A percentile compares a stretch with the other conserved stretches of the same genome.
phyloP scores from a whole-genome alignment of 306 rosid genomes.

The Inga laurina region DNA sequence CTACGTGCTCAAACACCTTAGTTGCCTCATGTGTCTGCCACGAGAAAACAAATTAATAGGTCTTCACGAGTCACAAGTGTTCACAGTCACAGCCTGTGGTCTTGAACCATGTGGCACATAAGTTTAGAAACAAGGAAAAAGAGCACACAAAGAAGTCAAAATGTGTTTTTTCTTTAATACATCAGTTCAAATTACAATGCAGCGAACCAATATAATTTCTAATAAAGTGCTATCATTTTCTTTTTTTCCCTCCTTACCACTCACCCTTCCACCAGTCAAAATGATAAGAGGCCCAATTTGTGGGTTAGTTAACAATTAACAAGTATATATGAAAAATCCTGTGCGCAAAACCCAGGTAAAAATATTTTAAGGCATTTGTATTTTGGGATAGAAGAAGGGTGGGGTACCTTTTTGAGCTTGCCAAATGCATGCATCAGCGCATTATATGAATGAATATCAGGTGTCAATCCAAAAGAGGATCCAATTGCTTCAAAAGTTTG shows the following conservation, averaged over 20 bases:
- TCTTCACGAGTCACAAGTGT: not conserved
- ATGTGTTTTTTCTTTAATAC: not conserved
- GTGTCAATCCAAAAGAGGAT: slow-evolving; percentile 77
- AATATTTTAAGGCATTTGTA: slow-evolving; percentile 6
- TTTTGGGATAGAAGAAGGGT: slow-evolving; percentile 1
- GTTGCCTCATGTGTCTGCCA: slow-evolving; percentile 85
- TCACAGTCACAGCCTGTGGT: not conserved
- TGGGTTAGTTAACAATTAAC: not conserved
- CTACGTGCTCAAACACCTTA: slow-evolving; percentile 77
- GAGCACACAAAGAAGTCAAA: slow-evolving; percentile 18
- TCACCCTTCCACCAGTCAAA: not conserved
- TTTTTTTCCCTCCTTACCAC: not conserved
- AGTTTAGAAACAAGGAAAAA: slow-evolving; percentile 4
- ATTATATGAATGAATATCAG: slow-evolving; percentile 91
- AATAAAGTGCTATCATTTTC: not conserved
- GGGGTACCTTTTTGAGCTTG: slow-evolving; percentile 77
- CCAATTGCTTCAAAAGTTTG: slow-evolving; percentile 93
- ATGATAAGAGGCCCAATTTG: not conserved
- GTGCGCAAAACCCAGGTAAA: slow-evolving; percentile 20
- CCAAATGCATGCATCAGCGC: slow-evolving; percentile 86
- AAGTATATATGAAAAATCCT: slow-evolving; percentile 6
- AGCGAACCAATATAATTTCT: slow-evolving; percentile 12
- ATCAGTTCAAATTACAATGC: slow-evolving; percentile 18
- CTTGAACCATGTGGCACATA: slow-evolving; percentile 21
- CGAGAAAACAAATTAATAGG: slow-evolving; percentile 5